Evolutionary conservation across 495 filamentous ascomycete genomes (phyloP).

Genomic region (Aspergillus carlsbadensis): DNA sequence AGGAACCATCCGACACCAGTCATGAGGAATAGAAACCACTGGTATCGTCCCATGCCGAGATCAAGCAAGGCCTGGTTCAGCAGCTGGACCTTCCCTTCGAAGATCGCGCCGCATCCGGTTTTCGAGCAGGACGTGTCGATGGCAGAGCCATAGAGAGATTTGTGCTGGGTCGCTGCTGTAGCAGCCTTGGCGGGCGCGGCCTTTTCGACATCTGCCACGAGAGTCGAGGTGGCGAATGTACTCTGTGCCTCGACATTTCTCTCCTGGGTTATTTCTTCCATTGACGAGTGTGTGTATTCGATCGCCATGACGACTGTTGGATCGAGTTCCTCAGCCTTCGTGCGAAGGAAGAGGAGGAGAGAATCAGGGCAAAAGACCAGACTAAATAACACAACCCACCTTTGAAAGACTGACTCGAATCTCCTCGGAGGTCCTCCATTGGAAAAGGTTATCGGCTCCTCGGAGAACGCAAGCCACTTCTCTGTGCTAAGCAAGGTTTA

Average conservation of each 20-base stretch:
- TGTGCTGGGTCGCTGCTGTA: not conserved
- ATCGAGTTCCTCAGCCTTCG: too few relatives aligned
- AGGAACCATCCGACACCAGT: conserved; percentile 70
- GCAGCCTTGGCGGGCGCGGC: conserved; percentile 6
- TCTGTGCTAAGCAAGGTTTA: too few relatives aligned
- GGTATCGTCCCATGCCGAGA: conserved; percentile 78
- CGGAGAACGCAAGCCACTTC: too few relatives aligned
- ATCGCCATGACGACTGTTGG: too few relatives aligned
- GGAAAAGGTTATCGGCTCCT: too few relatives aligned
- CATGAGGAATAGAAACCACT: conserved; percentile 71
- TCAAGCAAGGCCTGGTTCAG: conserved; percentile 43
- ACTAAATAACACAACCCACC: too few relatives aligned
- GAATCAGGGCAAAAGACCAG: too few relatives aligned
- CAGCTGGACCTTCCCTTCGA: conserved; percentile 32
- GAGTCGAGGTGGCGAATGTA: conserved; percentile 19
- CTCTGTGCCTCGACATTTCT: conserved; percentile 22
- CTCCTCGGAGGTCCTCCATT: too few relatives aligned
- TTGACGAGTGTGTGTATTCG: too few relatives aligned
- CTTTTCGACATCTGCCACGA: conserved; percentile 22
- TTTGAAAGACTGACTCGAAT: too few relatives aligned
- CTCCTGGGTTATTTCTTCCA: not conserved
- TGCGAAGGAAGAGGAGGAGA: too few relatives aligned
- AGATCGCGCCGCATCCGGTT: conserved; percentile 10
- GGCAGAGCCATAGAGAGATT: not conserved
- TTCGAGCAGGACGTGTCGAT: not conserved